These are phyloP conservation scores for Globisporangium cederbergense DNA, from an alignment of 352 stramenopile species.

Conservation along the genomic window DNA sequence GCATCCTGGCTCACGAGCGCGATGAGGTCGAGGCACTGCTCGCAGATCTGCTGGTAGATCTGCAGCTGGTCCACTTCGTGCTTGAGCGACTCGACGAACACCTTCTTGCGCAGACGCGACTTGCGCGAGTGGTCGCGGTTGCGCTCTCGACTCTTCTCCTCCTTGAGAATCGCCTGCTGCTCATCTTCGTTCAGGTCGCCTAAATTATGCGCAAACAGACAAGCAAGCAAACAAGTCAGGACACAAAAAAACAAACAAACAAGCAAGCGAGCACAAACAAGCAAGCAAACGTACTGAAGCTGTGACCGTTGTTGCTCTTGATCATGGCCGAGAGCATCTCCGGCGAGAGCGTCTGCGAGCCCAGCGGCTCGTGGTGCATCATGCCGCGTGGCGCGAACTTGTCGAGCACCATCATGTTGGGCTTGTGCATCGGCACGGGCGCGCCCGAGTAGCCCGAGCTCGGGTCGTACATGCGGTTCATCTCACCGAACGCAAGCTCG, in stretches of 20 bases:
- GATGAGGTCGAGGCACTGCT: constrained; percentile 79
- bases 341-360: constrained; percentile 74
- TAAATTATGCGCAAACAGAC: constrained; percentile 19
- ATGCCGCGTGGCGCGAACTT: constrained; percentile 20
- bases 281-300: constrained; percentile 36
- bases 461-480: constrained; percentile 71
- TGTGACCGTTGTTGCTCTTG: constrained; percentile 66
- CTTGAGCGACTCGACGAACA: constrained; percentile 93
- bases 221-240: constrained; percentile 5
- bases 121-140: constrained; percentile 96
- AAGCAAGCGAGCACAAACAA: background rate
- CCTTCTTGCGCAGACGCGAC: constrained; percentile 93
- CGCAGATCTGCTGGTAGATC: constrained; percentile 84
- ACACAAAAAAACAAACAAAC: background rate
- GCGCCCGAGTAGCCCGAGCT: constrained; percentile 40
- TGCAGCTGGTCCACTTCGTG: constrained; percentile 77
- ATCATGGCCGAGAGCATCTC: constrained; percentile 82
- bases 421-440: constrained; percentile 48
- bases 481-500: constrained; percentile 63
- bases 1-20: constrained; percentile 64
- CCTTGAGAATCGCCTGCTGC: constrained; percentile 73
- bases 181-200: constrained; percentile 82
- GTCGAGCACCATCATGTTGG: constrained; percentile 13
- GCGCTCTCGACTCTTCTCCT: constrained; percentile 85
- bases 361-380: constrained; percentile 38